Evolutionary conservation across 768 basidiomycete genomes (phyloP), one percentile per base, ranked within the genome.

Genomic region (Termitomyces sp.): DNA sequence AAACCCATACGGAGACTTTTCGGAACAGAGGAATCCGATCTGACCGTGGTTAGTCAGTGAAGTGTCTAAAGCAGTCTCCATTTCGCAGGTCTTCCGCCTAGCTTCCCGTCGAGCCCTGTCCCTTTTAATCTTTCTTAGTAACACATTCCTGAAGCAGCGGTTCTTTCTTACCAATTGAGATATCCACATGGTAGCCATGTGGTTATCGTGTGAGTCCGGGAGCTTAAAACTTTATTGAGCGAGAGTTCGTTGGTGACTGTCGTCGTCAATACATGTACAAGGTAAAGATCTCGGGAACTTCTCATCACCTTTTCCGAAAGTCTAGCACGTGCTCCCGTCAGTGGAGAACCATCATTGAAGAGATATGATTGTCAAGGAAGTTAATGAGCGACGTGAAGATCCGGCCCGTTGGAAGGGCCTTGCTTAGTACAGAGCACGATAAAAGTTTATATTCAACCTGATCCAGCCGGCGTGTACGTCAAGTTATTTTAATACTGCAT

Each of bases 101-200:
- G 45, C 46, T 49, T 58, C 54, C 53, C 52, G 18, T 63, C 50
- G 56, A 52, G 45, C 50, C 54, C 46, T 49, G n/a, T n/a, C 33
- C 44, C 34, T 31, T 59, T 37, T 4, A n/a, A 18, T 22, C 13
- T 27, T 22, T 36, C 55, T 53, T 53, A 36, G 50, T 49, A 59
- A 58, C 50, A 58, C 9, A 12, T 50, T n/a, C 27, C 22, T 37
- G 41, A 46, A 42, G 34, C 39, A 41, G 20, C 0, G 20, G 30
- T 31, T 33, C 22, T 45, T 55, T 42, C 20, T 42, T 27, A 13
- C 54, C 47, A 55, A 53, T 39, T 56, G 44, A 44, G 65, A 50
- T 11, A 54, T 57, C 73, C 74, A 73, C 73, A 72, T 75, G 76
- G 69, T 64, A 60, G 63, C 73, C 74, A 76, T 72, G 75, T 71